These are phyloP conservation scores for Ogataea nakhonphanomensis DNA, from an alignment of 805 yeast species.

Conservation along the genomic window DNA sequence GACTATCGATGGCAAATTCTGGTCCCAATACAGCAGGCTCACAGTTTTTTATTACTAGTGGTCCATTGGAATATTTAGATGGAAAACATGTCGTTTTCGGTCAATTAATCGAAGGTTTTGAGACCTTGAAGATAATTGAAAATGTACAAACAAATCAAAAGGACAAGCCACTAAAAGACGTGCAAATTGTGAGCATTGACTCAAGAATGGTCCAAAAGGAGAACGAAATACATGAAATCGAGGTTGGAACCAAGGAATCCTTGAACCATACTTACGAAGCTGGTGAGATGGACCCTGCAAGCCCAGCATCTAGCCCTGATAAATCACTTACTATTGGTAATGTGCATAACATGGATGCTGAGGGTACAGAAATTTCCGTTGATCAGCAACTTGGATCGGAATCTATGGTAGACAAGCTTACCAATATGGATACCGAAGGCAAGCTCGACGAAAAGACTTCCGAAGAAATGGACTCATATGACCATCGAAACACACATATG, in stretches of 20 bases:
- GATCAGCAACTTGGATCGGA: no score
- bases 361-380: no score
- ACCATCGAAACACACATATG: constrained; percentile 11
- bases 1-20: constrained; percentile 50
- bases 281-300: no score
- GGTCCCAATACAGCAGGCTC: constrained; percentile 60
- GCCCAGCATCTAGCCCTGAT: no score
- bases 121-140: constrained; percentile 60
- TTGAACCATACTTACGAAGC: no score
- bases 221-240: not conserved
- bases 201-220: constrained; percentile 1
- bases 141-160: constrained; percentile 42
- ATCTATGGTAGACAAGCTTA: no score
- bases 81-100: constrained; percentile 76
- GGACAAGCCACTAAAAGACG: constrained; percentile 43
- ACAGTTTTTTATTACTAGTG: constrained; percentile 66
- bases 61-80: constrained; percentile 49
- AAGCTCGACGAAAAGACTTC: not conserved
- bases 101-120: constrained; percentile 65
- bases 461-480: not conserved
- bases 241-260: not conserved
- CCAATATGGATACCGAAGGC: no score
- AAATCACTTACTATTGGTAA: no score
- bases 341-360: no score
- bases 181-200: constrained; percentile 34